Percentiles rank a stretch among this genome's conserved stretches.
Evolutionary conservation across 2,329 filamentous ascomycete species (phyloP).

Genomic region (Hymenoscyphus salicellus): DNA sequence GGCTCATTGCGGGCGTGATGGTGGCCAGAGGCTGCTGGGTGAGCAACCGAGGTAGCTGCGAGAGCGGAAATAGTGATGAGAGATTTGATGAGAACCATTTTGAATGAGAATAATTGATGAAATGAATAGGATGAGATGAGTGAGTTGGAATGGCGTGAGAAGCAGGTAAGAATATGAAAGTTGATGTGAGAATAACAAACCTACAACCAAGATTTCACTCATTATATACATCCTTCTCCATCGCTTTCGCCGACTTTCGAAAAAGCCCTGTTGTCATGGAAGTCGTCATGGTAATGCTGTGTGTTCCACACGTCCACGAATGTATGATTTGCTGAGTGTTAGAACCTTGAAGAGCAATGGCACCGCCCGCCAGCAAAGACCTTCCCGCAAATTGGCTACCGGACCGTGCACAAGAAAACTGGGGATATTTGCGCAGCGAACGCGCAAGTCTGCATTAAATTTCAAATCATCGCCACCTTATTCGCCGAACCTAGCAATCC

Average conservation of each 20-base stretch:
- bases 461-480: too few relatives aligned
- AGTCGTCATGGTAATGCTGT: too few relatives aligned
- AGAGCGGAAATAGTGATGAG: background rate
- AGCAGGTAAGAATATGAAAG: background rate
- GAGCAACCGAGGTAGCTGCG: background rate
- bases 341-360: too few relatives aligned
- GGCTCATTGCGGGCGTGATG: slow-evolving; percentile 4
- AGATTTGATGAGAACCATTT: background rate
- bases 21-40: background rate
- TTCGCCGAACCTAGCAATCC: too few relatives aligned
- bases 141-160: background rate
- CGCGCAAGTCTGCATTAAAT: too few relatives aligned
- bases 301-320: too few relatives aligned
- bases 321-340: too few relatives aligned
- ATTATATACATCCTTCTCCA: background rate
- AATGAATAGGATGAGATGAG: background rate
- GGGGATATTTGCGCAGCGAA: too few relatives aligned
- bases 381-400: too few relatives aligned
- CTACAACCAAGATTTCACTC: background rate
- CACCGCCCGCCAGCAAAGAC: too few relatives aligned
- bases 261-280: background rate
- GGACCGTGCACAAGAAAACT: too few relatives aligned
- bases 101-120: background rate
- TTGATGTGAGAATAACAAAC: background rate
- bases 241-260: background rate